Base-by-base conservation (phyloP, 305 asterid species). In the Plantago lanceolata region DNA sequence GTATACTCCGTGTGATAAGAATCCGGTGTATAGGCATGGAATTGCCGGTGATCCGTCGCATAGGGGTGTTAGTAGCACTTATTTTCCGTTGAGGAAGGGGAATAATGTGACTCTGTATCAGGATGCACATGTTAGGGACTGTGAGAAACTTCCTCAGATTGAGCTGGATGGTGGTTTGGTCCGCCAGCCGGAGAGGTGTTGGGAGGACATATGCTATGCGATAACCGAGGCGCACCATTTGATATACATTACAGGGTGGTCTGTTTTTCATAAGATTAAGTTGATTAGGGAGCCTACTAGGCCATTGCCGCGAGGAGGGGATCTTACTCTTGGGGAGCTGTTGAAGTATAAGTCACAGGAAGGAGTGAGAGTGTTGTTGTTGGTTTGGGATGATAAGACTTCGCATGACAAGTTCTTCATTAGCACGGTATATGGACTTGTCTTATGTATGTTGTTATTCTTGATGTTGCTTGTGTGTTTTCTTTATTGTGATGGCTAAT, bases 341-440 rank as follows among this genome's bases (percentile, higher is more conserved):
- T 70, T 92, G 73, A 92, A 92, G 87, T 89, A 87, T 64, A 92
- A 92, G 67, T 87, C 98, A 2, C 79, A 89, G 71, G 98, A 92
- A 80, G 98, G 98, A 48, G 97, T 92, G 66, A 82, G 98, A 28
- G 96, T 92, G 77, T 76, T 92, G 75, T 75, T 92, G 57, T 72
- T 92, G 72, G 79, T 82, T 71, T 92, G 98, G 98, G 98, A 92
- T 78, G 98, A 92, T 70, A 89, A 82, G 81, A 89, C 96, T 68
- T 89, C 98, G 2, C 95, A 87, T 21, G 77, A 80, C 63, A 84
- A 72, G 66, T 74, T 81, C 79, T 77, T 83, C 55, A 21, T 91
- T 50, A 86, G 77, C 57, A 86, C 87, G 92, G 97, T 90, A 81
- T 53, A 35, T 17, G 31, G 80, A 33, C 28, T 18, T 37, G 13